Conservation (phyloP, 2,329 filamentous ascomycete species). For the Chalaropsis thielavioides region DNA sequence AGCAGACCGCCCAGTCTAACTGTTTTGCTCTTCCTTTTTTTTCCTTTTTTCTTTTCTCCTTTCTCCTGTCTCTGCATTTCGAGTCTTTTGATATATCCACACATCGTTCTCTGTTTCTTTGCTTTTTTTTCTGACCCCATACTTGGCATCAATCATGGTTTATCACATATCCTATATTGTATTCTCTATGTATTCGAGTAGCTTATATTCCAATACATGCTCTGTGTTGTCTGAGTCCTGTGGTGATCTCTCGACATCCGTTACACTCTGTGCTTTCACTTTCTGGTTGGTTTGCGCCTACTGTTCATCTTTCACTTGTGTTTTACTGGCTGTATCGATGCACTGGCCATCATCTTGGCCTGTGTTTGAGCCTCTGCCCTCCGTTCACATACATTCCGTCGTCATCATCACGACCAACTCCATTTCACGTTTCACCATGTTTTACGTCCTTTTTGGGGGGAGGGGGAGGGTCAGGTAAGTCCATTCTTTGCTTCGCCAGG, state of each 20-base stretch:
- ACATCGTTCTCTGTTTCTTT: not conserved
- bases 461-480: not conserved
- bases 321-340: not conserved
- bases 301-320: not conserved
- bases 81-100: conserved; percentile 1
- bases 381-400: not conserved
- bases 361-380: not conserved
- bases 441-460: not conserved
- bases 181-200: not conserved
- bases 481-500: not conserved
- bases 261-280: not conserved
- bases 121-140: not conserved
- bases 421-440: not conserved
- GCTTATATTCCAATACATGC: not conserved
- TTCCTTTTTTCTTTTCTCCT: not conserved
- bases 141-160: not conserved
- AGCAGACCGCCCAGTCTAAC: not conserved
- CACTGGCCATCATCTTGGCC: not conserved
- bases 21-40: not conserved
- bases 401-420: not conserved
- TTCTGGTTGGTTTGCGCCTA: not conserved
- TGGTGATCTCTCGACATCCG: not conserved
- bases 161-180: not conserved
- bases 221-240: not conserved
- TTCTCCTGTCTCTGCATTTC: not conserved